Base-by-base conservation (phyloP, 2,329 filamentous ascomycete species). In the Emergomyces africanus region DNA sequence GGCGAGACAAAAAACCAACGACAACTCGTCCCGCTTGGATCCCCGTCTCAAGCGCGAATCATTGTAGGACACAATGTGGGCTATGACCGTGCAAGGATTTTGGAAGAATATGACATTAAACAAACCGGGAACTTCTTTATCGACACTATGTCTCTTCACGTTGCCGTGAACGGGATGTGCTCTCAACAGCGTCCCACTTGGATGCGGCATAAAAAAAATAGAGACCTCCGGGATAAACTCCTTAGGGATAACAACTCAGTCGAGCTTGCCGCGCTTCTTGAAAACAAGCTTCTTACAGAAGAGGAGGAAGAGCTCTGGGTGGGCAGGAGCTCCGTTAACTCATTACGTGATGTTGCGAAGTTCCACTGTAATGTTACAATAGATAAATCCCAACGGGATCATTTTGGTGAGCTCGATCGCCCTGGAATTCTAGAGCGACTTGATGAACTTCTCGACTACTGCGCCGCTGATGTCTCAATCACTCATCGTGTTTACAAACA, bases 121-220 rank as follows among this genome's bases (percentile, higher is more conserved):
- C 92, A 96, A 71, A 87, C 89, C 0, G 83, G 84, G 44, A 97
- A 90, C 65, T 87, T 83, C 49, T 99, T 96, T 70, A 75, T 99
- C 57, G 94, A 99, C 71, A 99, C 94, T 35, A 99, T 99, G 94
- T 97, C 92, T 1, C 77, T 99, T 23, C 94, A 99, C 70, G 92
- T 96, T 8, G 95, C 95, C 2, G 92, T 96, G 28, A 99, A 99
- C 70, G 94, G 94, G 62, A 99, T 99, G 94, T 99, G 94, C 73
- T 97, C 94, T 25, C 86, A 88, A 64, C 94, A 99, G 72, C 83
- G 94, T 55, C 94, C 95, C 9, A 96, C 89, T 0, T 99, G 94
- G 94, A 90, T 96, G 86, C 95, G 89, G 71, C 89, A 96, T 72
- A 88, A 90, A 70, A 99, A 99, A 75, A 90, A 87, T 64, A 82